Evolutionary conservation across 768 basidiomycete species (phyloP).

Genomic region (Mycena leptocephala): DNA sequence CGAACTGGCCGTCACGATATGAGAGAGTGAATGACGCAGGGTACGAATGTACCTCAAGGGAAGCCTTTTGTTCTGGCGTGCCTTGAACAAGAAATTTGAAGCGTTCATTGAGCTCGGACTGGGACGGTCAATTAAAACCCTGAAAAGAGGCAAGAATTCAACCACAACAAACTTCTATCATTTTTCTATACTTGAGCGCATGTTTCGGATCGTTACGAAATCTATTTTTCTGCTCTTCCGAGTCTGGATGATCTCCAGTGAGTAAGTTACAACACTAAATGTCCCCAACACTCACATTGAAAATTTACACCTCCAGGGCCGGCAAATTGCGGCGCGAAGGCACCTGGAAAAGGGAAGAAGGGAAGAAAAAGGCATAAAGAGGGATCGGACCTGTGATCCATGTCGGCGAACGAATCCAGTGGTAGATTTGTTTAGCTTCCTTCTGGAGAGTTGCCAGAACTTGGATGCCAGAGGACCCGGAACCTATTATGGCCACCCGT

Average conservation of each 20-base stretch:
- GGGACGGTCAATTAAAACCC: conserved; percentile 23
- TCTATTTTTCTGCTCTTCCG: conserved; percentile 40
- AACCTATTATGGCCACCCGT: conserved; percentile 61
- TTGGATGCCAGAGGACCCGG: conserved; percentile 61
- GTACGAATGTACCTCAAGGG: conserved; percentile 52
- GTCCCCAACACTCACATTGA: conserved; percentile 17
- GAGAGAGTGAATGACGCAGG: background rate
- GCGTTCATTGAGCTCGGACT: conserved; percentile 46
- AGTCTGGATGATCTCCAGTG: conserved; percentile 19
- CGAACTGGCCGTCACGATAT: conserved; percentile 21
- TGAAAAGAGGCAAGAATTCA: conserved; percentile 19
- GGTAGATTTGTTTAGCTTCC: conserved; percentile 54
- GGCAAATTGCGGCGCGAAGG: conserved; percentile 51
- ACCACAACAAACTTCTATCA: conserved; percentile 34
- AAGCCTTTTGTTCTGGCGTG: conserved; percentile 59
- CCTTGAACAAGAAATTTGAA: conserved; percentile 54
- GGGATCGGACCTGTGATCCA: no score
- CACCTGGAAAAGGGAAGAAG: no score
- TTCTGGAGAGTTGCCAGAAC: conserved; percentile 61
- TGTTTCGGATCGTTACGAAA: conserved; percentile 57
- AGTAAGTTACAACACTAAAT: background rate
- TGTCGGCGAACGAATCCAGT: conserved; percentile 64
- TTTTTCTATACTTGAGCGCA: conserved; percentile 53
- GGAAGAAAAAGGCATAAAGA: no score
- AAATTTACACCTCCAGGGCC: conserved; percentile 48